These are phyloP conservation scores for Porogramme epimiltina DNA, from an alignment of 1,284 basidiomycete genomes.

Conservation along the genomic window DNA sequence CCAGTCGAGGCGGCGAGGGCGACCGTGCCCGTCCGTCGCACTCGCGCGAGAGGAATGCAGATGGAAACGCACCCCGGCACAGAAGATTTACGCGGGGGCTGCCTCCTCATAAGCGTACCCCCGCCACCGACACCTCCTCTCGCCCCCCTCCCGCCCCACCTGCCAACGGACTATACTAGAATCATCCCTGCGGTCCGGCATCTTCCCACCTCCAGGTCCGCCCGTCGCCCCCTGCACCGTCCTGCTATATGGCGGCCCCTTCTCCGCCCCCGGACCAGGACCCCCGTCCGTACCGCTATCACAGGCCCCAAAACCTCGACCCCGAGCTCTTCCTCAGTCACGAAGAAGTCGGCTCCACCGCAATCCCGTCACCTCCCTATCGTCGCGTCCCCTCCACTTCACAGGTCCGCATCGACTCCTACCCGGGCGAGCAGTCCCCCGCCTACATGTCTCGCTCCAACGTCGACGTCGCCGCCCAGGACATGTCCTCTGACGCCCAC, in stretches of 20 bases:
- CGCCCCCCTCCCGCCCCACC: too few relatives aligned
- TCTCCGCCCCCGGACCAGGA: slow-evolving; percentile 11
- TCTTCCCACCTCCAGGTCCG: slow-evolving; percentile 4
- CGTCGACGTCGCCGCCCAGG: slow-evolving; percentile 20
- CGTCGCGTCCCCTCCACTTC: slow-evolving; percentile 29
- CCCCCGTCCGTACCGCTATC: slow-evolving; percentile 4
- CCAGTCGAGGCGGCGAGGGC: too few relatives aligned
- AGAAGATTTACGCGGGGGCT: not conserved
- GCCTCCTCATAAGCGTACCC: not conserved
- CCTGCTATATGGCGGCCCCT: slow-evolving; percentile 5
- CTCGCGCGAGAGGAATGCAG: too few relatives aligned
- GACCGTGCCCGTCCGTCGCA: too few relatives aligned
- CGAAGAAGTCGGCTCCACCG: slow-evolving; percentile 25
- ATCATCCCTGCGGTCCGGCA: not conserved
- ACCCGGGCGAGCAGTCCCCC: slow-evolving; percentile 26
- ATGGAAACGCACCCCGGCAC: too few relatives aligned
- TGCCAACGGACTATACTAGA: too few relatives aligned
- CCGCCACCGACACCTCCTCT: not conserved
- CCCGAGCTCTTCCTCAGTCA: slow-evolving; percentile 27
- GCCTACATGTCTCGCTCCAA: slow-evolving; percentile 29
- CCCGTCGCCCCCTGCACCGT: not conserved
- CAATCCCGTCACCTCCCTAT: slow-evolving; percentile 37
- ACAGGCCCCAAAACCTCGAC: slow-evolving; percentile 12
- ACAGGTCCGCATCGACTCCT: slow-evolving; percentile 26
- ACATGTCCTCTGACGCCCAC: slow-evolving; percentile 20